A percentile compares a stretch with the other conserved stretches of the same genome.
Conservation (phyloP, 305 asterid genomes). For the Nicotiana rustica region DNA sequence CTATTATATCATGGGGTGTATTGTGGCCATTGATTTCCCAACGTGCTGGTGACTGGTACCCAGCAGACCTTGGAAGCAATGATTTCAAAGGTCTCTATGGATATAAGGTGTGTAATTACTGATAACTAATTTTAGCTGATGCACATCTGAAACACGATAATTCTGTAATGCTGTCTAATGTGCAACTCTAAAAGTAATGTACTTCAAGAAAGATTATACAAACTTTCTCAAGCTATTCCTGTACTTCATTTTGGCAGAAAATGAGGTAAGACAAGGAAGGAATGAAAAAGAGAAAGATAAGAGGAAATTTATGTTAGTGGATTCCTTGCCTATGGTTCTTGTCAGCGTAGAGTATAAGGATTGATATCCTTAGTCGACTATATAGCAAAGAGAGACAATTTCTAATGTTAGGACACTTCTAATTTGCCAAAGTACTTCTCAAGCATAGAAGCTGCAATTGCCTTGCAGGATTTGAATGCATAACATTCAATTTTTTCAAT, state of each 20-base stretch:
- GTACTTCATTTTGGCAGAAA: conserved; percentile 25
- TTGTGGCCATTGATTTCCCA: conserved; percentile 90
- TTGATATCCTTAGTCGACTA: background rate
- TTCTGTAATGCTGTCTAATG: background rate
- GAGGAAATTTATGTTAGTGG: background rate
- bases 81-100: conserved; percentile 97
- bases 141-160: conserved; percentile 13
- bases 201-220: conserved; percentile 13
- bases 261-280: background rate
- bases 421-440: conserved; percentile 9
- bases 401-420: background rate
- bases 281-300: background rate
- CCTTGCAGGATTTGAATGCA: conserved; percentile 5
- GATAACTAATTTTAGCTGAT: conserved; percentile 31
- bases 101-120: conserved; percentile 68
- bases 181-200: background rate
- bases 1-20: conserved; percentile 93
- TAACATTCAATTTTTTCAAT: background rate
- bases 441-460: background rate
- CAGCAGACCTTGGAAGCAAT: conserved; percentile 82
- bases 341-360: conserved; percentile 2
- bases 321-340: conserved; percentile 13
- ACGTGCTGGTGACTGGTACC: conserved; percentile 92
- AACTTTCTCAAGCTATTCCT: conserved; percentile 5
- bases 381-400: background rate